phyloP scores from a whole-genome alignment of 2,329 filamentous ascomycete species.

The Beauveria caledonica region DNA sequence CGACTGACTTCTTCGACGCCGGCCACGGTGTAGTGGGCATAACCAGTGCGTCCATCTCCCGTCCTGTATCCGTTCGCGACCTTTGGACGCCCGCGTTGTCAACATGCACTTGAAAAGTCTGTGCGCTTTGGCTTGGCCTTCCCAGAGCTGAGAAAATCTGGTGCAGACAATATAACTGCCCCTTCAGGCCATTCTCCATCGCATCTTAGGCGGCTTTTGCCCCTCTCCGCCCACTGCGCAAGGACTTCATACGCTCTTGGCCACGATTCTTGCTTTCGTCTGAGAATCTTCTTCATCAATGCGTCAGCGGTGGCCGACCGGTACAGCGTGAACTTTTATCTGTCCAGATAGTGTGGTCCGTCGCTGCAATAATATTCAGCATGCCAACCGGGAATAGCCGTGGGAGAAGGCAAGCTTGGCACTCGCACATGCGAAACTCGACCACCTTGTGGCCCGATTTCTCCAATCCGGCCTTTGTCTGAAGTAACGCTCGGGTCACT shows the following conservation, averaged over 20 bases:
- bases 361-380: background rate
- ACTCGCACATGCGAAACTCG: background rate
- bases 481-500: background rate
- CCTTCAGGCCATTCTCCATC: background rate
- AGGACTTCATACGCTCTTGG: background rate
- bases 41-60: background rate
- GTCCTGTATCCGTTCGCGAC: background rate
- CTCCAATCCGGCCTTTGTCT: background rate
- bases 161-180: background rate
- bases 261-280: background rate
- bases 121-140: background rate
- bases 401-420: background rate
- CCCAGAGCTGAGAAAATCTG: background rate
- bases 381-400: background rate
- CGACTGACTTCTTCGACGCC: background rate
- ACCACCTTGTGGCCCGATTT: background rate
- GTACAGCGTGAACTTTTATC: background rate
- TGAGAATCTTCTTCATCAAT: background rate
- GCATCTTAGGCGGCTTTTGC: background rate
- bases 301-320: background rate
- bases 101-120: background rate
- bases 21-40: background rate
- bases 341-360: background rate
- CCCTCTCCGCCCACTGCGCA: background rate
- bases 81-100: too few relatives aligned